Base-by-base conservation (phyloP, 2,329 filamentous ascomycete species). In the Paradendryphiella salina region DNA sequence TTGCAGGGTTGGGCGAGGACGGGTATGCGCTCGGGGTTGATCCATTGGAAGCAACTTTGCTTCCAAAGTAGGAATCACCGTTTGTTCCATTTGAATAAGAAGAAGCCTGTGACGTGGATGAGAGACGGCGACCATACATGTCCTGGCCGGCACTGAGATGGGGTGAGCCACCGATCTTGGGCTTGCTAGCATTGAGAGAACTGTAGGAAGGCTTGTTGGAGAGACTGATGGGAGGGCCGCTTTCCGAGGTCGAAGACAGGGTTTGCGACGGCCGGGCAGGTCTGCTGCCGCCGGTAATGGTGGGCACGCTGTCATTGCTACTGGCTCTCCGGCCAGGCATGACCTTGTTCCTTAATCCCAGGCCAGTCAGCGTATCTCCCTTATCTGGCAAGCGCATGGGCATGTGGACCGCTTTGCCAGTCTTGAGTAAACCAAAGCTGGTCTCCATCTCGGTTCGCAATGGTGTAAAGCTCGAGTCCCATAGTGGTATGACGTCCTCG, bases 401-500 rank as follows among this genome's bases (percentile, higher is more conserved):
- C 68, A 81, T 77, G 35, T 84, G 80, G 13, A 86, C 76, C 2
- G 84, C 82, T 68, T 87, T 91, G 33, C 88, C 88, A 23, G 82
- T 80, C 20, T 83, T 80, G 44, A 95, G 78, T 46, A 84, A 80
- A 21, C 75, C 76, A 51, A 92, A 80, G 17, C 73, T 72, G 3
- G 77, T 77, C 73, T 94, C 89, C 34, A 87, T 73, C 59, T 91
- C 82, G 51, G 81, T 77, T 57, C 87, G 85, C 40, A 85, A 74
- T 0, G 85, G 82, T 26, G 81, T 80, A 66, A 86, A 89, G 51
- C 80, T 79, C 2, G 74, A 73, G 42, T 87, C 81, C 85, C 87
- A 94, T 35, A 78, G 73, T 4, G 82, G 77, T 50, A 91, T 78
- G 5, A 94, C 84, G 42, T 88, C 82, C 20, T 86, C 83, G 77